Conservation (phyloP, 73 alveolate genomes). For the Tetrahymena borealis region DNA sequence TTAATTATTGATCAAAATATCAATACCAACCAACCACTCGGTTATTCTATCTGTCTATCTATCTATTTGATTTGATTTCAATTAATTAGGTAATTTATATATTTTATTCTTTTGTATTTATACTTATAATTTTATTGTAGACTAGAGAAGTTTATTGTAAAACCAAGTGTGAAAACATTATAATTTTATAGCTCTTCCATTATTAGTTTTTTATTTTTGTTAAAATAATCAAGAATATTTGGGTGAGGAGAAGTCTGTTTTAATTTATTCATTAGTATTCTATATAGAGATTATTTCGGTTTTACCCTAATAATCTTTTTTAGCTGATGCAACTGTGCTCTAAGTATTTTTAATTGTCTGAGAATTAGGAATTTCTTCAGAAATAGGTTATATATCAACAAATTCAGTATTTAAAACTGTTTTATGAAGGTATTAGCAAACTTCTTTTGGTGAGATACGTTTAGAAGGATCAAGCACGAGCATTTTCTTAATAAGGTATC, state of each 20-base stretch:
- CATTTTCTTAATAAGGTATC: conserved; percentile 22
- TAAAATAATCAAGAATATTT: no score
- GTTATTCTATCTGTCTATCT: no score
- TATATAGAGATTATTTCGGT: not conserved
- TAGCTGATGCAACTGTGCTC: not conserved
- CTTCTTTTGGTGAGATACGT: conserved; percentile 28
- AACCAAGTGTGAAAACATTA: no score
- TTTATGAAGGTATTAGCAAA: not conserved
- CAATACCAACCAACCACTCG: no score
- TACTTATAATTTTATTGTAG: no score
- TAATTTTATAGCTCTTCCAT: no score
- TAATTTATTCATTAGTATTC: not conserved
- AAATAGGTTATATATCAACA: not conserved
- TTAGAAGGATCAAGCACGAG: conserved; percentile 27
- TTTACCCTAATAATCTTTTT: not conserved
- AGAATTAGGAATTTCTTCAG: not conserved
- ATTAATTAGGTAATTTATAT: no score
- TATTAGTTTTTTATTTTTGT: no score
- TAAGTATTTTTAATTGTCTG: not conserved
- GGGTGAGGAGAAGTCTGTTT: not conserved
- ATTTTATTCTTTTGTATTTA: no score
- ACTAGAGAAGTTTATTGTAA: no score
- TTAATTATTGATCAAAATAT: no score
- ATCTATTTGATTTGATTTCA: no score
- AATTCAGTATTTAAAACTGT: not conserved